Evolutionary conservation across 2,329 filamentous ascomycete species (phyloP), one percentile per base, ranked within the genome.

Genomic region (Seiridium cupressi): DNA sequence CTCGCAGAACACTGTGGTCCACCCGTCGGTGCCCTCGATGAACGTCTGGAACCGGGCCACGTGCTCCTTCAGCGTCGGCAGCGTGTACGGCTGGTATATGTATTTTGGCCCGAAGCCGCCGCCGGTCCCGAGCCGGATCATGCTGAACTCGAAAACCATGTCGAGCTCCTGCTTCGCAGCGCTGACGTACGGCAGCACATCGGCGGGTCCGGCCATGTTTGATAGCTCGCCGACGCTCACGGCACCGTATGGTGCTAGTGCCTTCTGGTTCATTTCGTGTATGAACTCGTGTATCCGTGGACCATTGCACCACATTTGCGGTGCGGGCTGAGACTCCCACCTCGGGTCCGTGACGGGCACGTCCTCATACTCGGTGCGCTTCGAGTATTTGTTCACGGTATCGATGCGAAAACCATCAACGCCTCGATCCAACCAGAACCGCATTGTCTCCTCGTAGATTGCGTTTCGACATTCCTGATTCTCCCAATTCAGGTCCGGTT

Each of bases 401-500:
- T 90, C 87, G 74, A 89, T 87, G 4, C 88, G 80, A 72, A 89
- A 90, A 0, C 86, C 86, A 55, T 86, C 82, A 0, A 87, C 84
- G 0, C 88, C 88, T 5, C 84, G 83, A 58, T 91, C 80, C 0
- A 93, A 80, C 90, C 90, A 93, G 71, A 92, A 93, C 0, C 80
- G 78, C 81, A 92, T 88, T 4, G 89, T 85, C 5, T 76, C 69
- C 5, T 87, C 79, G 67, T 91, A 89, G 1, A 92, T 87, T 0
- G 86, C 90, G 56, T 86, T 77, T 5, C 89, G 83, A 6, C 89
- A 86, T 2, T 84, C 82, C 0, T 81, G 79, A 54, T 89, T 88
- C 59, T 91, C 88, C 89, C 90, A 93, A 69, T 93, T 93, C 18
- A 93, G 77, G 65, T 93, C 90, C 0, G 90, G 90, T 69, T 93